These are phyloP conservation scores for Mycogone perniciosa DNA, from an alignment of 2,329 filamentous ascomycete genomes.

Conservation along the genomic window DNA sequence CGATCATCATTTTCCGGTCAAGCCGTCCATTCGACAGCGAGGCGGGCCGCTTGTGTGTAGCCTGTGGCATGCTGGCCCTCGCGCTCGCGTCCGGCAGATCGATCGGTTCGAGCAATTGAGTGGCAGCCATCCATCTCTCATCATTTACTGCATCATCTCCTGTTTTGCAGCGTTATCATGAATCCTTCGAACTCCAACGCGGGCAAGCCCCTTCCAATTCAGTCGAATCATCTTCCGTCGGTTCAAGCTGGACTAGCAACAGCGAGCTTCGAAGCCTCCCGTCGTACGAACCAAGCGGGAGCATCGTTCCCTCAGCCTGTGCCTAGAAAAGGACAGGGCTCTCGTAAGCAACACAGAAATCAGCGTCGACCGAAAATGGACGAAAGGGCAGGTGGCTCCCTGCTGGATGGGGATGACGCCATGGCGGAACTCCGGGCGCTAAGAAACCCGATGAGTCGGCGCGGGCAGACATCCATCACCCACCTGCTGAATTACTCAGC, in stretches of 20 bases:
- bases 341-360: slow-evolving; percentile 76
- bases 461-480: slow-evolving; percentile 94
- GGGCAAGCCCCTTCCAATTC: slow-evolving; percentile 48
- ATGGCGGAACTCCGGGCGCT: slow-evolving; percentile 69
- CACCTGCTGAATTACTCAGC: slow-evolving; percentile 90
- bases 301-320: slow-evolving; percentile 29
- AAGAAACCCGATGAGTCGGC: slow-evolving; percentile 58
- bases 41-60: slow-evolving; percentile 1
- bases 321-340: slow-evolving; percentile 68
- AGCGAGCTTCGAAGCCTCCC: slow-evolving; percentile 44
- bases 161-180: slow-evolving; percentile 21
- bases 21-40: background rate
- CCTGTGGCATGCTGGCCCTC: slow-evolving; percentile 9
- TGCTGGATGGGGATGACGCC: slow-evolving; percentile 71
- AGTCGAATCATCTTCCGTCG: slow-evolving; percentile 35
- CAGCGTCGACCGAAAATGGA: slow-evolving; percentile 60
- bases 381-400: slow-evolving; percentile 27
- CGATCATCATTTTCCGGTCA: background rate
- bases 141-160: background rate
- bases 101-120: background rate
- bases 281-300: slow-evolving; percentile 38
- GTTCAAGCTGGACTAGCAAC: slow-evolving; percentile 37
- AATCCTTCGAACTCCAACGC: slow-evolving; percentile 26
- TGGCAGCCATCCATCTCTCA: background rate
- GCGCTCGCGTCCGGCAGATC: background rate